Base-by-base conservation (phyloP, 306 rosid genomes). In the Hippophae tibetana region DNA sequence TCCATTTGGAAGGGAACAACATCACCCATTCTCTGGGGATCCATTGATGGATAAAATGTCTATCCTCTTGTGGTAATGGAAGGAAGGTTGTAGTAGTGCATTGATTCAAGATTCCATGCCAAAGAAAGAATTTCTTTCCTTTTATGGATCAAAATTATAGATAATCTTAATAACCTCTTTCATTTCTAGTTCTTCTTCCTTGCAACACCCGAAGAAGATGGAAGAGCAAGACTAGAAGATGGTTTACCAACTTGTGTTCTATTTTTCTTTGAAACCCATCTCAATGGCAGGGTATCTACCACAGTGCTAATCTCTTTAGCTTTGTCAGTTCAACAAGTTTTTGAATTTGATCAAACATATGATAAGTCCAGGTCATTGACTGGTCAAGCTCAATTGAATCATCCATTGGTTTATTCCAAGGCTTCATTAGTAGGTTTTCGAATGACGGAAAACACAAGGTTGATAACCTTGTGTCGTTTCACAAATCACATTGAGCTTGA, bases 351-450 rank as follows among this genome's bases (percentile, higher is more conserved):
- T 85, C 95, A 8, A 83, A 81, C 77, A 85, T 82, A 75, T 87
- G 92, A 63, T 79, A 78, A 47, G 95, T 76, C 87, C 81, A 87
- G 52, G 96, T 95, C 77, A 83, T 67, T 3, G 98, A 80, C 42
- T 71, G 73, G 60, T 87, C 95, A 60, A 83, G 71, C 3, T 57
- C 82, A 73, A 90, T 59, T 6, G 95, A 84, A 76, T 81, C 96
- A 67, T 85, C 99, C 77, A 76, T 49, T 23, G 89, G 95, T 66
- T 80, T 80, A 58, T 69, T 78, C 76, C 74, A 71, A 6, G 85
- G 69, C 65, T 66, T 42, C 68, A 69, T 74, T 49, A 82, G 62
- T 63, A 82, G 71, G 65, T 80, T 85, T 72, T 85, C 76, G 68
- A 66, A 92, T 7, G 98, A 92, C 42, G 60, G 78, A 45, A 77